Percentiles rank a stretch among this genome's conserved stretches.
phyloP scores from a whole-genome alignment of 176 grass and related monocot genomes.

The maize (Zea mays) region DNA sequence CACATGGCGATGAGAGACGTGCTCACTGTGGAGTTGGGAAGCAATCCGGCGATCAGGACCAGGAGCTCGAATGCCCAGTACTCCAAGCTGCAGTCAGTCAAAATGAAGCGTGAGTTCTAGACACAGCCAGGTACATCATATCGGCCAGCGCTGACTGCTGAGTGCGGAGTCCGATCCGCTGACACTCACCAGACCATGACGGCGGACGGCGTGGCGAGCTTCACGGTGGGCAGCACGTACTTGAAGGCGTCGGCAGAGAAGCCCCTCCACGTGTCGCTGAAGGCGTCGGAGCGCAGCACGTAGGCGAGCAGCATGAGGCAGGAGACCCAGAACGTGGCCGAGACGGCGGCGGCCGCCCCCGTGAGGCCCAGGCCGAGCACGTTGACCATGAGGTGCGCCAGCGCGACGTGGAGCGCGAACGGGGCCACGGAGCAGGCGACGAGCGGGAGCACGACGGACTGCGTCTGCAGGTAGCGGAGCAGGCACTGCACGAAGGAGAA shows the following conservation, averaged over 20 bases:
- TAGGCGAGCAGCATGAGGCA: constrained; percentile 60
- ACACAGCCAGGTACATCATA: neutral
- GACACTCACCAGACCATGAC: constrained; percentile 84
- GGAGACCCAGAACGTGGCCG: constrained; percentile 60
- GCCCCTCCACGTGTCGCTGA: constrained; percentile 64
- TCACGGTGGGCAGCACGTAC: constrained; percentile 64
- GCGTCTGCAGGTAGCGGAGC: constrained; percentile 81
- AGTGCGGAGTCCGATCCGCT: no score
- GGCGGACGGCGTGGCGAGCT: constrained; percentile 77
- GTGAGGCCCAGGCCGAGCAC: constrained; percentile 55
- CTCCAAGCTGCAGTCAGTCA: constrained; percentile 59
- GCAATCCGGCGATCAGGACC: constrained; percentile 74
- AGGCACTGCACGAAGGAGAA: constrained; percentile 66
- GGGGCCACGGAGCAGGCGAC: constrained; percentile 65
- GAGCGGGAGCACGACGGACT: constrained; percentile 60
- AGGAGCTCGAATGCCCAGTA: constrained; percentile 90
- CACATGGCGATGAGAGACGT: constrained; percentile 94
- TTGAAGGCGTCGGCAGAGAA: constrained; percentile 63
- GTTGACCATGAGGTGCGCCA: constrained; percentile 56
- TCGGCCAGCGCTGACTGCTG: no score
- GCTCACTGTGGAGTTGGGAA: constrained; percentile 75
- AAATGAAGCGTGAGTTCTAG: neutral
- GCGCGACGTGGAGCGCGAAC: constrained; percentile 53
- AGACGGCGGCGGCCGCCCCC: constrained; percentile 49
- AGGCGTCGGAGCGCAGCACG: constrained; percentile 43